These are phyloP conservation scores for Sugiyamaella sp. DNA, from an alignment of 1,139 yeast genomes.

Conservation along the genomic window DNA sequence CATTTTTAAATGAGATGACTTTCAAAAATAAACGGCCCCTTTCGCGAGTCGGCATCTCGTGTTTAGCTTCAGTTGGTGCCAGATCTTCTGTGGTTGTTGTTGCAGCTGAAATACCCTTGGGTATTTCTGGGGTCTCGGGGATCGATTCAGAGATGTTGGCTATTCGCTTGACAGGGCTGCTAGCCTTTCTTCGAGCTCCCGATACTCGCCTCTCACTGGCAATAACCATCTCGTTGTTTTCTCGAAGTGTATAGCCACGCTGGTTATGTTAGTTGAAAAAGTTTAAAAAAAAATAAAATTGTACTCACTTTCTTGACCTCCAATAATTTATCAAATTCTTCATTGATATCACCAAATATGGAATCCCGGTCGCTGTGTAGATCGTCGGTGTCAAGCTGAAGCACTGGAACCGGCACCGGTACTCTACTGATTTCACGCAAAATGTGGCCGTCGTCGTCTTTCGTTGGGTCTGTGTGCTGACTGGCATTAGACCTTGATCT, in stretches of 20 bases:
- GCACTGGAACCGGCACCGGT: constrained; percentile 31
- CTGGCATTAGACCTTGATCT: constrained; percentile 21
- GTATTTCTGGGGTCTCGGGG: constrained; percentile 15
- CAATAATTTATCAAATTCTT: constrained; percentile 45
- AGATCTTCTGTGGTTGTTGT: constrained; percentile 17
- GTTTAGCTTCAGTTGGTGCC: constrained; percentile 11
- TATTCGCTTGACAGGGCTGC: constrained; percentile 34
- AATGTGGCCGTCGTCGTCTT: constrained; percentile 26
- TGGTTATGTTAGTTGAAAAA: constrained; percentile 18
- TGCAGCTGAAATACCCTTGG: background rate
- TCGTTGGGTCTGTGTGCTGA: background rate
- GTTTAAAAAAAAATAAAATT: background rate
- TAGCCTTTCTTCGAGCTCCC: constrained; percentile 28
- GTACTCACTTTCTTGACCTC: constrained; percentile 36
- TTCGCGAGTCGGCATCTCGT: constrained; percentile 49
- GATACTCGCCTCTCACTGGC: constrained; percentile 36
- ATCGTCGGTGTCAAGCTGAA: constrained; percentile 39
- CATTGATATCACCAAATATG: constrained; percentile 46
- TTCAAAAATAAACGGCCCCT: constrained; percentile 75
- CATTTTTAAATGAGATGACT: constrained; percentile 59
- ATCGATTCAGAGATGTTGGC: background rate
- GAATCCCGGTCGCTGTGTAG: constrained; percentile 46
- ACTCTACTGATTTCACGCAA: constrained; percentile 23
- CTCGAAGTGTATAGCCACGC: constrained; percentile 43
- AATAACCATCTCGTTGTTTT: constrained; percentile 39